These are phyloP conservation scores for Trichomonas vaginalis DNA, from an alignment of 208 protist species.

Conservation along the genomic window DNA sequence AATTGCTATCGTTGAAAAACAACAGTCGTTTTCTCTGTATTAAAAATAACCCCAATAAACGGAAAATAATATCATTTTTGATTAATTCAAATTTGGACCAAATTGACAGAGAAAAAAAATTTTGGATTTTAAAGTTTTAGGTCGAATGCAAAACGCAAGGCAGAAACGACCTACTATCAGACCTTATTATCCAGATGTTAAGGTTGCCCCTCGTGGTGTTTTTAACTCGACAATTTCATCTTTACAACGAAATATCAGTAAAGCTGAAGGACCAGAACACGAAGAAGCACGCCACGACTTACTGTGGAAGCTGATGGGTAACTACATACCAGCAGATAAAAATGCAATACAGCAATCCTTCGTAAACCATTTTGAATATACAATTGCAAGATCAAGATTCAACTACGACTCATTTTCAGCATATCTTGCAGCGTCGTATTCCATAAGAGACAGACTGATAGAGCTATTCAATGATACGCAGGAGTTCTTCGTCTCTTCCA, in stretches of 20 bases:
- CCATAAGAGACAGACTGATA: slow-evolving; percentile 36
- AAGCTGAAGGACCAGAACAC: not conserved
- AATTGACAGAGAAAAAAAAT: too few species aligned
- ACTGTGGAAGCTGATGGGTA: not conserved
- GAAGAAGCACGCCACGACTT: not conserved
- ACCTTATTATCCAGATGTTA: not conserved
- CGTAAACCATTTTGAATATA: slow-evolving; percentile 40
- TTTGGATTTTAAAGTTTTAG: too few species aligned
- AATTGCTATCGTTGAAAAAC: too few species aligned
- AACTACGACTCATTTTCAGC: slow-evolving; percentile 25
- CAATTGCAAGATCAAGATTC: slow-evolving; percentile 32
- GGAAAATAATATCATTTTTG: too few species aligned
- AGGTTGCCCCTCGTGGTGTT: not conserved
- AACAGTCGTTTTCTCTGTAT: too few species aligned
- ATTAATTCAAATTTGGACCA: too few species aligned
- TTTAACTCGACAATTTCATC: not conserved
- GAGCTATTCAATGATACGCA: slow-evolving; percentile 45
- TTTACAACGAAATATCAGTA: not conserved
- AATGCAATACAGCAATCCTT: slow-evolving; percentile 24
- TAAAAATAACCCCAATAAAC: too few species aligned
- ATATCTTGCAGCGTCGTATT: slow-evolving; percentile 32
- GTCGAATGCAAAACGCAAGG: not conserved
- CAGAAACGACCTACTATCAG: not conserved
- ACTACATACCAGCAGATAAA: not conserved
- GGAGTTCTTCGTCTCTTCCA: slow-evolving; percentile 31